phyloP scores from a whole-genome alignment of 331 rosid genomes.

The Cucumis variabilis region DNA sequence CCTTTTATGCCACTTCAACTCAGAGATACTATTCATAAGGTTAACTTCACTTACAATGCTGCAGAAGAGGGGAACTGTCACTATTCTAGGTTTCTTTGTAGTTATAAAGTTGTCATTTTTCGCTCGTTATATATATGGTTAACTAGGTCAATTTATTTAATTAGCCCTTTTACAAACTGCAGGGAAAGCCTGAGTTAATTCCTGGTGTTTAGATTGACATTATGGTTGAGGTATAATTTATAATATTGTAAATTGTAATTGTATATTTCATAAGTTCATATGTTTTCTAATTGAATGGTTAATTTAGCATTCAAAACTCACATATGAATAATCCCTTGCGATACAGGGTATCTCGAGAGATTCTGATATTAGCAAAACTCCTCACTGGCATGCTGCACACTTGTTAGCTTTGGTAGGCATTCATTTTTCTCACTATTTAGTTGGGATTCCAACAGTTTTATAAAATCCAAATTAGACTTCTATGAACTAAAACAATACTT shows the following conservation, averaged over 20 bases:
- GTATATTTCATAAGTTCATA: background rate
- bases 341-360: constrained; percentile 42
- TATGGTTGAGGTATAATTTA: constrained; percentile 65
- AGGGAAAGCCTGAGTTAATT: constrained; percentile 86
- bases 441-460: constrained; percentile 11
- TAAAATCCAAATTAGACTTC: background rate
- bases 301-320: constrained; percentile 18
- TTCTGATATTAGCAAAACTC: constrained; percentile 43
- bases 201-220: constrained; percentile 82
- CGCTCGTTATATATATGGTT: background rate
- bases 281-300: background rate
- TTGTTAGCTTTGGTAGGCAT: constrained; percentile 72
- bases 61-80: constrained; percentile 9
- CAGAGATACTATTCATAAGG: constrained; percentile 66
- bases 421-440: constrained; percentile 34
- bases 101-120: constrained; percentile 29
- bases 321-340: constrained; percentile 33
- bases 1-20: constrained; percentile 76
- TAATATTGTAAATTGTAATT: constrained; percentile 12
- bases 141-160: background rate
- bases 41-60: constrained; percentile 36
- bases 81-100: constrained; percentile 22
- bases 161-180: constrained; percentile 38
- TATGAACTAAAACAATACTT: background rate
- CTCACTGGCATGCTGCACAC: constrained; percentile 67